Base-by-base conservation (phyloP, 2,329 filamentous ascomycete species). In the Alternaria sp. region DNA sequence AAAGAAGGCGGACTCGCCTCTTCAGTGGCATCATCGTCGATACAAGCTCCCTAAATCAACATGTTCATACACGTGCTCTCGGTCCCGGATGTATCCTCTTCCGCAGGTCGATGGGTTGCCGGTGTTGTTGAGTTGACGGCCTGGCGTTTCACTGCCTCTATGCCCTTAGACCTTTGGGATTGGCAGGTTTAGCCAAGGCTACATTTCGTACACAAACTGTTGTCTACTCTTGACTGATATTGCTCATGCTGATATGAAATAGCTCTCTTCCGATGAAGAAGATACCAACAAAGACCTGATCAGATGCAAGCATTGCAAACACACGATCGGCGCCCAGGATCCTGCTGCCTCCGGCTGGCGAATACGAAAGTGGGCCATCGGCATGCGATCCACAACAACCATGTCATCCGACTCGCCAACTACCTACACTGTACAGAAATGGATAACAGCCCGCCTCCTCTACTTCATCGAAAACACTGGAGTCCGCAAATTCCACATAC, bases 41-140 rank as follows among this genome's bases (percentile, higher is more conserved):
- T 86, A 86, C 84, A 82, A 81, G 73, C 83, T 80, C 83, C 84
- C 83, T 70, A 86, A 63, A 86, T 72, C 56, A 83, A 71, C 50
- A 57, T 44, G 59, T 68, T 72, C 69, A 66, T 65, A 70, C 65
- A 70, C 56, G 49, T 62, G 53, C 68, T 67, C 63, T 56, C 60
- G 51, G 50, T 34, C 49, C 57, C 53, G 56, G 61, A 61, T 58
- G 54, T 60, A 77, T 62, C 72, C 68, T 76, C 72, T 66, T 68
- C 69, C 44, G 44, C 42, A 48, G 59, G 65, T 68, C 23, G 75
- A 76, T 62, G 74, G 75, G 58, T 69, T 62, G 58, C 64, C 41
- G 57, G 63, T 56, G 62, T 51, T 70, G 57, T 53, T 51, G 67
- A 62, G 67, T 59, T 69, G 69, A 70, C 67, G 61, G 68, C 70